Base-by-base conservation (phyloP, 192 early-diverging fungal species). In the Backusella westeae region DNA sequence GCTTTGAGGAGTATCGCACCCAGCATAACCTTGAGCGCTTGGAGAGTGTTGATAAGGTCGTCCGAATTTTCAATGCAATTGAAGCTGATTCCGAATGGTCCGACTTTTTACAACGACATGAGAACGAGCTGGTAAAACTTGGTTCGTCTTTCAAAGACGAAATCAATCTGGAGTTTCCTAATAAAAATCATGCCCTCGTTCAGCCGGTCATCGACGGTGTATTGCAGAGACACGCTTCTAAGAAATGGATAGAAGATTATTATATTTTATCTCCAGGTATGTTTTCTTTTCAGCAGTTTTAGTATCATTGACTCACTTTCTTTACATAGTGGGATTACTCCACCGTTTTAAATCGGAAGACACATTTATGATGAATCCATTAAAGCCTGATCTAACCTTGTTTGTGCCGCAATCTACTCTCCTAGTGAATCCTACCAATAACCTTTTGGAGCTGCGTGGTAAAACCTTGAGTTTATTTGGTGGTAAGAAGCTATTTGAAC, bases 21-120 rank as follows among this genome's bases (percentile, higher is more conserved):
- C 44, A 75, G 56, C 73, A 79, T 34, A 10, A 41, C 12, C 68
- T 69, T 41, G 68, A 69, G 36, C 19, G 12, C 41, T 69, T 69
- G 12, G 68, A 69, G n/a, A 36, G 67, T 44, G 81, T 76, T 14
- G 52, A 46, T 10, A 42, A 52, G 2, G 73, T 79, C 6, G 21
- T 69, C 1, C 39, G 34, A 4, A 73, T 63, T n/a, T 49, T 85
- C 56, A 75, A 83, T 73, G 72, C 53, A 29, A 72, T 85, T 1
- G 77, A 85, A 65, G 74, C 76, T 23, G 81, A 85, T 68, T 69
- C 75, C 10, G 84, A 85, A 69, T 85, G 84, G 84, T 72, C 34
- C 15, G 66, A 74, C 41, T 85, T 85, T 69, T 42, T 83, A 17
- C 59, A 78, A 52, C 68, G 68, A 14, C 66, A 83, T 66, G 75